Percentiles rank a stretch among this genome's conserved stretches.
Conservation (phyloP, 2,329 filamentous ascomycete species). For the Fusarium lyarnte region DNA sequence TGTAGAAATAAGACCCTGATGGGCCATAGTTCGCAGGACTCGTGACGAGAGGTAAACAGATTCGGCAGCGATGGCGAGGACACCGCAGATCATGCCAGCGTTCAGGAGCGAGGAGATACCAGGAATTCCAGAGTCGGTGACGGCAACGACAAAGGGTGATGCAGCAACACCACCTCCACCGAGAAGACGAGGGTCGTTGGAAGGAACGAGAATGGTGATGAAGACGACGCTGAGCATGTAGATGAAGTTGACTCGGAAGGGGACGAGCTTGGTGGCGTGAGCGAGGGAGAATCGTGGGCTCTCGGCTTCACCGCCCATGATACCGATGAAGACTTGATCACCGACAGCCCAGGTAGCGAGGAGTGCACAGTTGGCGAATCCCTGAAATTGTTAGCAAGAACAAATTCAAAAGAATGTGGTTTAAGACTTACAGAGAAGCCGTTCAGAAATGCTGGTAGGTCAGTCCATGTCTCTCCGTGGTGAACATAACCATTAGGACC, state of each 20-base stretch:
- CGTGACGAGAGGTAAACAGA: conserved; percentile 26
- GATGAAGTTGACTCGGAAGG: conserved; percentile 31
- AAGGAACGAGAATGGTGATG: conserved; percentile 27
- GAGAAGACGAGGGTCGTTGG: conserved; percentile 23
- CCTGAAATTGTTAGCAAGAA: neutral
- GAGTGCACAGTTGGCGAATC: conserved; percentile 32
- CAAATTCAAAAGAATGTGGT: fast-evolving
- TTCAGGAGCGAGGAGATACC: conserved; percentile 28
- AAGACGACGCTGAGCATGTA: conserved; percentile 34
- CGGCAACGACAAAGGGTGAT: conserved; percentile 33
- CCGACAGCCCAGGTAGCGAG: conserved; percentile 36
- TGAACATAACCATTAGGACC: conserved; percentile 14
- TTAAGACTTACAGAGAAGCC: conserved; percentile 18
- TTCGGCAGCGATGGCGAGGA: conserved; percentile 29
- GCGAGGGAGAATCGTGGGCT: conserved; percentile 27
- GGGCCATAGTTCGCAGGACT: conserved; percentile 28
- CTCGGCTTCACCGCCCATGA: conserved; percentile 36
- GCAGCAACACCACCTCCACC: conserved; percentile 23
- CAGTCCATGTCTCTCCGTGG: conserved; percentile 14
- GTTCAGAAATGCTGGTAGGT: conserved; percentile 15
- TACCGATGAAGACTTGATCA: conserved; percentile 38
- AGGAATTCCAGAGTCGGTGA: conserved; percentile 21
- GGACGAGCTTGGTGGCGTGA: conserved; percentile 34
- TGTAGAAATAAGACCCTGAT: conserved; percentile 10
- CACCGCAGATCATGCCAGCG: conserved; percentile 33